phyloP scores from a whole-genome alignment of 2,329 filamentous ascomycete genomes.

The Cladophialophora yegresii region DNA sequence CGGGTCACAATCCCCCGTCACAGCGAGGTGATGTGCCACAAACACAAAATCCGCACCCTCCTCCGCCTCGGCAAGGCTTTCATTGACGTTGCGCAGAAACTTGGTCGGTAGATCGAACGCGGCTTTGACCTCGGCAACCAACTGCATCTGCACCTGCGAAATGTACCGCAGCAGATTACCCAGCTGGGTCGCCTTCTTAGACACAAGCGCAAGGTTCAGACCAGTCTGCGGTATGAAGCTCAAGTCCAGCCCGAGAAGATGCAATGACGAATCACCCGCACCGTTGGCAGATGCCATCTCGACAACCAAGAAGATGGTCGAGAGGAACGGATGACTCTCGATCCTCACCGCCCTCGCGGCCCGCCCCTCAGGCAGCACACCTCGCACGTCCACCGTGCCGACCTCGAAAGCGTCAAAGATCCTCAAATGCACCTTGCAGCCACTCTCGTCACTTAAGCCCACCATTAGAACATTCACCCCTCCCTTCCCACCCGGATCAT shows the following conservation, averaged over 20 bases:
- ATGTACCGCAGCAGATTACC: constrained; percentile 86
- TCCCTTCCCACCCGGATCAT: neutral
- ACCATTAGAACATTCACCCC: constrained; percentile 67
- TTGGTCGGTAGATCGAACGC: constrained; percentile 74
- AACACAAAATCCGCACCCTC: constrained; percentile 60
- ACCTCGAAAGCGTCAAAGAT: constrained; percentile 86
- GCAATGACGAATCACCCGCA: constrained; percentile 41
- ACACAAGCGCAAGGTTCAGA: constrained; percentile 76
- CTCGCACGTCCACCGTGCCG: constrained; percentile 62
- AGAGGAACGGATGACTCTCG: constrained; percentile 69
- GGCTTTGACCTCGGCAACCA: constrained; percentile 79
- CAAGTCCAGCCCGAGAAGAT: constrained; percentile 77
- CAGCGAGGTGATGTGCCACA: constrained; percentile 78
- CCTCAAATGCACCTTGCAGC: constrained; percentile 64
- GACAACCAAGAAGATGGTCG: constrained; percentile 73
- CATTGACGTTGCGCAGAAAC: constrained; percentile 76
- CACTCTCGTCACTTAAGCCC: constrained; percentile 62
- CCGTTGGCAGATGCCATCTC: constrained; percentile 32
- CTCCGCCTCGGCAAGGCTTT: constrained; percentile 68
- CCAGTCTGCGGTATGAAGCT: constrained; percentile 73
- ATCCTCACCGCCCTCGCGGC: constrained; percentile 57
- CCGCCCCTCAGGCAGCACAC: constrained; percentile 45
- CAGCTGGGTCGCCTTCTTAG: constrained; percentile 81
- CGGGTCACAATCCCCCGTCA: constrained; percentile 76
- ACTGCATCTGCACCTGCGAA: constrained; percentile 74